These are phyloP conservation scores for Purpureocillium lavendulum DNA, from an alignment of 2,329 filamentous ascomycete species.

Conservation along the genomic window DNA sequence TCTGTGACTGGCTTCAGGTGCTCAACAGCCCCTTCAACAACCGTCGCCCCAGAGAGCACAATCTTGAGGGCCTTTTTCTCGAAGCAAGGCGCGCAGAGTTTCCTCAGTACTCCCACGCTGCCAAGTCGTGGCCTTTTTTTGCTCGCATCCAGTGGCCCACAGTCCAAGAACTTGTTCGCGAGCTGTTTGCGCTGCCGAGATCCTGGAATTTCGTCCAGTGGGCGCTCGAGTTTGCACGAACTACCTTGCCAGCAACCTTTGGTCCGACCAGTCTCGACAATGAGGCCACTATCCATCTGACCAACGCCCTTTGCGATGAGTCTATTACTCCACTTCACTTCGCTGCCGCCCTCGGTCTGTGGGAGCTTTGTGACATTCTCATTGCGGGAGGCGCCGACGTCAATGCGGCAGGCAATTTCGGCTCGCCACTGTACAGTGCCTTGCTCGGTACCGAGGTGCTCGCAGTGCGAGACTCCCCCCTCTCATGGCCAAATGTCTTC, in stretches of 20 bases:
- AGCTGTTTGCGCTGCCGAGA: slow-evolving; percentile 17
- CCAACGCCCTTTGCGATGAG: slow-evolving; percentile 18
- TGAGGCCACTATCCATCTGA: slow-evolving; percentile 17
- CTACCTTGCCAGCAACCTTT: slow-evolving; percentile 16
- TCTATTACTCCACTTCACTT: slow-evolving; percentile 23
- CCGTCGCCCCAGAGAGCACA: not conserved
- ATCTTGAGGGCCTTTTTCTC: not conserved
- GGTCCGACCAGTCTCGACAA: slow-evolving; percentile 12
- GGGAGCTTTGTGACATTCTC: slow-evolving; percentile 17
- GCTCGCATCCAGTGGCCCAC: slow-evolving; percentile 19
- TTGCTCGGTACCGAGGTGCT: slow-evolving; percentile 21
- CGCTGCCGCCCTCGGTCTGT: slow-evolving; percentile 23
- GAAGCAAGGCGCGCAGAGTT: not conserved
- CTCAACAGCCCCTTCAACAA: slow-evolving; percentile 3
- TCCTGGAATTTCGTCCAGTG: slow-evolving; percentile 26
- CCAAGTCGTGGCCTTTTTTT: slow-evolving; percentile 16
- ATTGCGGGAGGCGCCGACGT: slow-evolving; percentile 12
- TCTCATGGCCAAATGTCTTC: slow-evolving; percentile 14
- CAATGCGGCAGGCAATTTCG: slow-evolving; percentile 14
- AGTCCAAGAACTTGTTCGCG: slow-evolving; percentile 14
- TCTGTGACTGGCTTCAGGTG: slow-evolving; percentile 1
- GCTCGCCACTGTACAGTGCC: slow-evolving; percentile 24
- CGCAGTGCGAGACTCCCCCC: slow-evolving; percentile 8
- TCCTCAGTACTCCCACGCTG: slow-evolving; percentile 14
- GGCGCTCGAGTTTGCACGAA: slow-evolving; percentile 23